Evolutionary conservation across 192 early-diverging fungal genomes (phyloP), one percentile per base, ranked within the genome.

Genomic region (Entophlyctis luteolus): DNA sequence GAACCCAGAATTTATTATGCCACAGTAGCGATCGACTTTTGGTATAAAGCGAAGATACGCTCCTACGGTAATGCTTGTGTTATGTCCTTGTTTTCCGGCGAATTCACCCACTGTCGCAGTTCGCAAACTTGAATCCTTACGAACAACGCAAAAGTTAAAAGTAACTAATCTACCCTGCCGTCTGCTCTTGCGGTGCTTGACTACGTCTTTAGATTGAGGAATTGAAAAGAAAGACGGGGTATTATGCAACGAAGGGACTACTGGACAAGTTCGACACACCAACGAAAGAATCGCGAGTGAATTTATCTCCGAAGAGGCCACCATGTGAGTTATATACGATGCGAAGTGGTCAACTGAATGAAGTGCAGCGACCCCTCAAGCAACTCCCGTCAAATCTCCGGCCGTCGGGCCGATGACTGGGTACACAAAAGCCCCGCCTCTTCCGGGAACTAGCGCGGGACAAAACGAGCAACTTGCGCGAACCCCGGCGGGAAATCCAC

Each of bases 211-310:
- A 89, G 73, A 74, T 98, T 16, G 93, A 98, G 59, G 95, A 94
- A 72, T 79, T 98, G 58, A 98, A 98, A 77, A 93, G 95, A 68
- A 94, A 91, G 73, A 94, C 93, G 0, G 86, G 89, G 1, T 98
- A 91, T 72, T 93, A 95, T 62, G 78, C 86, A 28, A 96, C 95
- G 38, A 91, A 96, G 73, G 88, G 73, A 18, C 78, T 98, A 28
- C 74, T 98, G 31, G 94, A 98, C 68, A 77, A 90, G 37, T 98
- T 93, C 75, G 93, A 94, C 29, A 70, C 72, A n/a, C 78, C 78
- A 48, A 54, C 48, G 68, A 77, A 69, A 72, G 62, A 34, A 32
- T 55, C 36, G 54, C 14, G 54, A 28, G 23, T 42, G 2, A 6
- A n/a, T n/a, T n/a, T n/a, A n/a, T n/a, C n/a, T n/a, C n/a, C n/a